A percentile compares a stretch with the other conserved stretches of the same genome.
Evolutionary conservation across 1,284 basidiomycete species (phyloP).

Genomic region (Xerocomus nothofagi): DNA sequence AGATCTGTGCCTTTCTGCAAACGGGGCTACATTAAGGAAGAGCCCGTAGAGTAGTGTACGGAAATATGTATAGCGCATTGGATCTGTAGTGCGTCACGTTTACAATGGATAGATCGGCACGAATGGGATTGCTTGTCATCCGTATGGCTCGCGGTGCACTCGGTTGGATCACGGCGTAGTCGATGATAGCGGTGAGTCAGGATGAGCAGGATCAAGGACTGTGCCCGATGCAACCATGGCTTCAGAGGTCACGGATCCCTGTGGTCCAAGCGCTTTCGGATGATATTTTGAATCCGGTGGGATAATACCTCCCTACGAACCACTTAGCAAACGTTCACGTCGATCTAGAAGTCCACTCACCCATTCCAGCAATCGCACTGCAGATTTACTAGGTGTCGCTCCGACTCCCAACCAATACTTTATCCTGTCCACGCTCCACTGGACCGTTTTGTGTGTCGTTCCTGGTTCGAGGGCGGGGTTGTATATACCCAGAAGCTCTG

Average conservation of each 20-base stretch:
- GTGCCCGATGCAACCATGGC: neutral
- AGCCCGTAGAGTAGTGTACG: neutral
- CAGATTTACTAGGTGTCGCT: constrained; percentile 79
- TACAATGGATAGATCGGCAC: neutral
- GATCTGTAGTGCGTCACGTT: constrained; percentile 1
- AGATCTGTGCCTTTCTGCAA: constrained; percentile 54
- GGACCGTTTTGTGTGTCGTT: constrained; percentile 66
- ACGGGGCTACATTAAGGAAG: constrained; percentile 15
- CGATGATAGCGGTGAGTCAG: constrained; percentile 7
- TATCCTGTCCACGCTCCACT: constrained; percentile 91
- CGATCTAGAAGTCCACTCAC: constrained; percentile 49
- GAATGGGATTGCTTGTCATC: neutral
- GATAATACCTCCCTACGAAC: constrained; percentile 44
- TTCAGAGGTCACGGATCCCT: constrained; percentile 3
- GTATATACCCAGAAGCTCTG: constrained; percentile 88
- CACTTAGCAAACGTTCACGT: constrained; percentile 29
- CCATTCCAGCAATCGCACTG: constrained; percentile 76
- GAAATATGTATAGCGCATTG: constrained; percentile 1
- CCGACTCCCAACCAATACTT: constrained; percentile 87
- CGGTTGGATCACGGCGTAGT: constrained; percentile 9
- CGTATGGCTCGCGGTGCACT: neutral
- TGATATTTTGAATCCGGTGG: constrained; percentile 54
- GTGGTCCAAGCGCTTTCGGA: constrained; percentile 34
- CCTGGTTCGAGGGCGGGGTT: constrained; percentile 58
- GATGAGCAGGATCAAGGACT: neutral